A percentile compares a stretch with the other conserved stretches of the same genome.
Conservation (phyloP, 2,329 filamentous ascomycete species). For the Macrophomina tecta region DNA sequence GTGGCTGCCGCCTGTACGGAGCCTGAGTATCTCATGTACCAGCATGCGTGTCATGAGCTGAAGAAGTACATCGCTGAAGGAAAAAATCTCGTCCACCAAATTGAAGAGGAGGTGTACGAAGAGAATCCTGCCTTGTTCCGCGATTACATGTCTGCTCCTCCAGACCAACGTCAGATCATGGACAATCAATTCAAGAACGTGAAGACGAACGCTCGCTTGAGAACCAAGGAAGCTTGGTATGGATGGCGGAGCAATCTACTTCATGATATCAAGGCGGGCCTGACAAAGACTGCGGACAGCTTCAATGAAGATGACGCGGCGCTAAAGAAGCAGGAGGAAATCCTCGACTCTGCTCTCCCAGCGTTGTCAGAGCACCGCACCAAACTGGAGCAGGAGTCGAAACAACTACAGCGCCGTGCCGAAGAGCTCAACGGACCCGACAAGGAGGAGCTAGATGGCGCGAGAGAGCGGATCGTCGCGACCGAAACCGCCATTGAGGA, state of each 20-base stretch:
- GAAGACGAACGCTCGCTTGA: constrained; percentile 86
- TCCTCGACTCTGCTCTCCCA: constrained; percentile 73
- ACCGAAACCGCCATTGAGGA: constrained; percentile 72
- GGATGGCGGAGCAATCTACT: constrained; percentile 93
- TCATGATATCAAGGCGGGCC: constrained; percentile 79
- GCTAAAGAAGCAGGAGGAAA: constrained; percentile 70
- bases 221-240: constrained; percentile 98
- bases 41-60: constrained; percentile 92
- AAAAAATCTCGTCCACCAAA: constrained; percentile 84
- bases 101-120: constrained; percentile 85
- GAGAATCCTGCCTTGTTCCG: constrained; percentile 91
- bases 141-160: constrained; percentile 85
- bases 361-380: constrained; percentile 65
- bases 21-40: constrained; percentile 91
- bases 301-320: constrained; percentile 76
- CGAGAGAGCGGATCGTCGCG: constrained; percentile 70
- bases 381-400: constrained; percentile 66
- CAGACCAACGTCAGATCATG: constrained; percentile 84
- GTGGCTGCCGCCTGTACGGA: constrained; percentile 89
- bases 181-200: constrained; percentile 98
- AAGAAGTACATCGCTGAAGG: constrained; percentile 97
- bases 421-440: constrained; percentile 80
- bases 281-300: constrained; percentile 75
- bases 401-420: constrained; percentile 73
- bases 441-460: constrained; percentile 74